Conservation (phyloP, 2,329 filamentous ascomycete genomes). For the Paecilomyces sp. region DNA sequence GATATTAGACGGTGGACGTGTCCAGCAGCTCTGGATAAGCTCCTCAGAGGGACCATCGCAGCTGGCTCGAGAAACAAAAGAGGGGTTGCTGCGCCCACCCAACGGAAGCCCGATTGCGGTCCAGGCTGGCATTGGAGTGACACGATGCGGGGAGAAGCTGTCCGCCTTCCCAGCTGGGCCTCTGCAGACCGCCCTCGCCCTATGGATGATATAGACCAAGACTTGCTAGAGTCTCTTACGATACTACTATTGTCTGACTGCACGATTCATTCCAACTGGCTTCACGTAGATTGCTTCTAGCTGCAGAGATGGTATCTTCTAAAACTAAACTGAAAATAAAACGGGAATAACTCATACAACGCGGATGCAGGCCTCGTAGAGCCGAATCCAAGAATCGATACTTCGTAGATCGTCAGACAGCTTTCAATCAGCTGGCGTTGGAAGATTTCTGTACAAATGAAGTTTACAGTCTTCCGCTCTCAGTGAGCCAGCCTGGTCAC, state of each 20-base stretch:
- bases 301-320: not conserved
- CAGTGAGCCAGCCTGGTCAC: constrained; percentile 18
- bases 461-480: not conserved
- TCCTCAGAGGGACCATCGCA: not conserved
- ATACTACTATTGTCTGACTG: no score
- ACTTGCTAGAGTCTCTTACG: no score
- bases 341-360: not conserved
- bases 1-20: not conserved
- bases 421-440: not conserved
- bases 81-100: not conserved
- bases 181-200: not conserved
- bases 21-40: not conserved
- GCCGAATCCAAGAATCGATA: not conserved
- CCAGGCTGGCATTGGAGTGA: not conserved
- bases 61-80: not conserved
- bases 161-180: no score
- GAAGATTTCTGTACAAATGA: not conserved
- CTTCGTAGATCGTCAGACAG: not conserved
- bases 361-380: not conserved
- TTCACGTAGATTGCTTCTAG: not conserved
- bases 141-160: not conserved
- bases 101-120: not conserved
- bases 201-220: no score
- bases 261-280: not conserved
- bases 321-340: not conserved